Conservation (phyloP, 768 basidiomycete genomes). For the Ramaria sp. region DNA sequence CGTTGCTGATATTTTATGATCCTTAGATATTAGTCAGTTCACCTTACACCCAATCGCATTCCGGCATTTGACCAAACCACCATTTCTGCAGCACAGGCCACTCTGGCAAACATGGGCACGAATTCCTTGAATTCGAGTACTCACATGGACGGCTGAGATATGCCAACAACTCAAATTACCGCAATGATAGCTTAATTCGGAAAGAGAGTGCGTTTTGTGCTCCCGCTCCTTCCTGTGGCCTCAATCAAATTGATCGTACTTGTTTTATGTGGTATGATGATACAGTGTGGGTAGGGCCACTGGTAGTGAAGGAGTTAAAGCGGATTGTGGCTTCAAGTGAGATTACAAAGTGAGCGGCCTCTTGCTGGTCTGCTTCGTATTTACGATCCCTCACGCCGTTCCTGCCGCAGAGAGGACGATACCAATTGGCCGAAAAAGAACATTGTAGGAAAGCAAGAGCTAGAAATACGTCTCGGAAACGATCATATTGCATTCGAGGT, state of each 20-base stretch:
- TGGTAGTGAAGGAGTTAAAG: conserved; percentile 91
- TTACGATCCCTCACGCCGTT: background rate
- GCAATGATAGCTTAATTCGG: conserved; percentile 93
- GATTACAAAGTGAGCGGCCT: conserved; percentile 72
- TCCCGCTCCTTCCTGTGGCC: background rate
- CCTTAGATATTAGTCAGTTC: conserved; percentile 42
- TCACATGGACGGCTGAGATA: conserved; percentile 93
- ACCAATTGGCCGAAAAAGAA: conserved; percentile 98
- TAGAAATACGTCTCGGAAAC: conserved; percentile 88
- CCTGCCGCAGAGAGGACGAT: conserved; percentile 79
- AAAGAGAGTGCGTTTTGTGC: conserved; percentile 79
- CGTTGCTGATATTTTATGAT: conserved; percentile 14
- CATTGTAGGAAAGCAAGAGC: conserved; percentile 95
- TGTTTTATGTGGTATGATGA: background rate
- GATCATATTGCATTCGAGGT: conserved; percentile 98
- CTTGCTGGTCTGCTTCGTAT: background rate
- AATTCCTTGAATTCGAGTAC: conserved; percentile 98
- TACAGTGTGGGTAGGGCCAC: conserved; percentile 87
- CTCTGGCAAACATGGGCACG: conserved; percentile 95
- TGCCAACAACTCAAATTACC: conserved; percentile 98
- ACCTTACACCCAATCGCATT: background rate
- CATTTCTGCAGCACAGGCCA: conserved; percentile 71
- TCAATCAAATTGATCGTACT: background rate
- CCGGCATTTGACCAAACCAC: conserved; percentile 3
- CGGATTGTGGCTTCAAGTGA: conserved; percentile 88